Percentiles rank a stretch among this genome's conserved stretches.
These are phyloP conservation scores for Acer campestre DNA, from an alignment of 345 rosid species.

Conservation along the genomic window DNA sequence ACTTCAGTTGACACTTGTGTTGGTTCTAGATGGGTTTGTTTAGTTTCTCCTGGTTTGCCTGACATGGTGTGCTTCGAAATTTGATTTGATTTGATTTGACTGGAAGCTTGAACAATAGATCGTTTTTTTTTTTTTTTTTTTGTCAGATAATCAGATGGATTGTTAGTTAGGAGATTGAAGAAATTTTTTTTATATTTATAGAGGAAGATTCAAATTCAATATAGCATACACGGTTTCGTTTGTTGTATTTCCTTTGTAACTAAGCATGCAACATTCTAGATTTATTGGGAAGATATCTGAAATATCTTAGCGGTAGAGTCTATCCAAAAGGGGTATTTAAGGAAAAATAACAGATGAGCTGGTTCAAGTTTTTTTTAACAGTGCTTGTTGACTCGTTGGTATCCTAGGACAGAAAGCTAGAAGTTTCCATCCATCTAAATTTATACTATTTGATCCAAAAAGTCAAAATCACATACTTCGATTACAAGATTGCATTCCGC, in stretches of 20 bases:
- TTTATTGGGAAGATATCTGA: not conserved
- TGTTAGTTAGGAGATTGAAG: not conserved
- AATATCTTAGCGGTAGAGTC: conserved; percentile 1
- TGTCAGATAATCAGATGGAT: not conserved
- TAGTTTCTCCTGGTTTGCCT: conserved; percentile 13
- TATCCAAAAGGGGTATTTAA: conserved; percentile 6
- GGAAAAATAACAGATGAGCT: not conserved
- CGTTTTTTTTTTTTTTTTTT: not conserved
- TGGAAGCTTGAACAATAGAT: not conserved
- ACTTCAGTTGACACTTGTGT: not conserved
- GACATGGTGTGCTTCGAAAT: conserved; percentile 18
- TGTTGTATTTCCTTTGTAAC: conserved; percentile 17
- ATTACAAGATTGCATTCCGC: no score
- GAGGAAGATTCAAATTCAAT: not conserved
- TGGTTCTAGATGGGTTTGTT: not conserved
- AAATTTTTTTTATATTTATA: not conserved
- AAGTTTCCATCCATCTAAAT: not conserved
- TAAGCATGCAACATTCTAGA: conserved; percentile 12
- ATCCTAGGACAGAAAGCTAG: conserved; percentile 6
- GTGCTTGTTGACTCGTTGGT: conserved; percentile 1
- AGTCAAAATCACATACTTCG: no score
- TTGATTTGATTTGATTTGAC: not conserved
- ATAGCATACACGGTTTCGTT: conserved; percentile 9
- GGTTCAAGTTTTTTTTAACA: not conserved
- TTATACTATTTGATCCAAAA: no score